Evolutionary conservation across 2,329 filamentous ascomycete species (phyloP).

Genomic region (Ceratocystis diversiconidia): DNA sequence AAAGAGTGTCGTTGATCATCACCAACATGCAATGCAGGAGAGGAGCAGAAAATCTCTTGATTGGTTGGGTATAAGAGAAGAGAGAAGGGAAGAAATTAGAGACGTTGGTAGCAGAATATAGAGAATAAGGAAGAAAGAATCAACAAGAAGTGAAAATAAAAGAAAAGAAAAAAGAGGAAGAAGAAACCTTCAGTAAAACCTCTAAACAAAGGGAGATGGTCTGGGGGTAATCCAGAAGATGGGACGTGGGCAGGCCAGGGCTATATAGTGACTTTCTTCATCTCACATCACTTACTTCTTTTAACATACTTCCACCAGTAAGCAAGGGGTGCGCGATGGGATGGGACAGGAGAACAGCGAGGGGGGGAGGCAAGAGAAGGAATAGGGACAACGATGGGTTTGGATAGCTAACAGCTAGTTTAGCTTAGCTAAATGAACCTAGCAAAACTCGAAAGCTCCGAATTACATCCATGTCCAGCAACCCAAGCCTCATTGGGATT

Average conservation of each 20-base stretch:
- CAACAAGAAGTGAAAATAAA: not conserved
- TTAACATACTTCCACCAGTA: not conserved
- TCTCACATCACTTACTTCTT: slow-evolving; percentile 2
- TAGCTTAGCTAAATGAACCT: not conserved
- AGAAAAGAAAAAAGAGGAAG: not conserved
- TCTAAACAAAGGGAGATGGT: not conserved
- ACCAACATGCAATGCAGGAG: not conserved
- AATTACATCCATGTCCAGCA: not conserved
- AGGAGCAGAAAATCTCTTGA: not conserved
- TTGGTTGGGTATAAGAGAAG: not conserved
- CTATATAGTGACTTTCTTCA: slow-evolving; percentile 7
- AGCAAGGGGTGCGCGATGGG: not conserved
- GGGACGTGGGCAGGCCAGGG: not conserved
- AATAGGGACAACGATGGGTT: not conserved
- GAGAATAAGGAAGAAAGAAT: not conserved
- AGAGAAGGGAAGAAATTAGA: not conserved
- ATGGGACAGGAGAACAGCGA: not conserved
- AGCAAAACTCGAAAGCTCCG: slow-evolving; percentile 3
- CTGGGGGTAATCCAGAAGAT: not conserved
- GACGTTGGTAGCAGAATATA: not conserved
- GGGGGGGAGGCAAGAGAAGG: not conserved
- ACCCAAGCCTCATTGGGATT: slow-evolving; percentile 1
- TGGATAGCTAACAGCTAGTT: not conserved
- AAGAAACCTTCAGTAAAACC: not conserved
- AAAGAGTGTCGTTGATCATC: slow-evolving; percentile 4